Evolutionary conservation across 2,329 filamentous ascomycete species (phyloP).

Genomic region (Aureobasidium leucospermi): DNA sequence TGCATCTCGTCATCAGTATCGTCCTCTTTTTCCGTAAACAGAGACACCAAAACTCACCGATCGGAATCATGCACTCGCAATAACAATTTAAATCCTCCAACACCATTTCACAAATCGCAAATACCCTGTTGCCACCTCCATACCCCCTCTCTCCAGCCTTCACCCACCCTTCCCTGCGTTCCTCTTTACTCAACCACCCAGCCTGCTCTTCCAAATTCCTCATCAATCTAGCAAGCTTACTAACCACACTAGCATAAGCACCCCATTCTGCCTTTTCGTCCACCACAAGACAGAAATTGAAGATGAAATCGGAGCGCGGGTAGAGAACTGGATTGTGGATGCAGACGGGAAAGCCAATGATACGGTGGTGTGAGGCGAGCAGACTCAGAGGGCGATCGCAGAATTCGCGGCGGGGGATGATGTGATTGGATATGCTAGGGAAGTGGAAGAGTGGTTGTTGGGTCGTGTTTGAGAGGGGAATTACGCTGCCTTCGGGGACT

Average conservation of each 20-base stretch:
- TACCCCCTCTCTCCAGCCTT: constrained; percentile 25
- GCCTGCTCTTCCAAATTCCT: constrained; percentile 87
- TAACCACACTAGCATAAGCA: constrained; percentile 57
- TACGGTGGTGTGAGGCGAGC: constrained; percentile 53
- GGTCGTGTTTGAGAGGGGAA: constrained; percentile 32
- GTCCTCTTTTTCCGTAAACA: too few species aligned
- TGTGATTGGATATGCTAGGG: constrained; percentile 77
- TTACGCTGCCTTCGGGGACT: constrained; percentile 54
- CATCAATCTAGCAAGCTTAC: constrained; percentile 78
- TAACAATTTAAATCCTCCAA: constrained; percentile 95
- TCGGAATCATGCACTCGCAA: constrained; percentile 96
- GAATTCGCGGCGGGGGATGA: constrained; percentile 91
- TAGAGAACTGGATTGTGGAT: constrained; percentile 63
- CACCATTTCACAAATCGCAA: constrained; percentile 72
- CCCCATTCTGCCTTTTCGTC: constrained; percentile 61
- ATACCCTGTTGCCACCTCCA: constrained; percentile 39
- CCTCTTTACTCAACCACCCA: constrained; percentile 66
- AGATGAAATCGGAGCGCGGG: constrained; percentile 91
- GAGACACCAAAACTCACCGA: constrained; percentile 50
- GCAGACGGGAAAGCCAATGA: constrained; percentile 84
- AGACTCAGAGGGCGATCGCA: constrained; percentile 64
- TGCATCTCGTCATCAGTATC: constrained; percentile 26
- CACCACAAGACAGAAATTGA: constrained; percentile 89
- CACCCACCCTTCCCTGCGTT: constrained; percentile 25
- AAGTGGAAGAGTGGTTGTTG: constrained; percentile 72